Percentiles rank a stretch among this genome's conserved stretches.
These are phyloP conservation scores for Mortierella sp. DNA, from an alignment of 371 early-diverging fungal species.

Conservation along the genomic window DNA sequence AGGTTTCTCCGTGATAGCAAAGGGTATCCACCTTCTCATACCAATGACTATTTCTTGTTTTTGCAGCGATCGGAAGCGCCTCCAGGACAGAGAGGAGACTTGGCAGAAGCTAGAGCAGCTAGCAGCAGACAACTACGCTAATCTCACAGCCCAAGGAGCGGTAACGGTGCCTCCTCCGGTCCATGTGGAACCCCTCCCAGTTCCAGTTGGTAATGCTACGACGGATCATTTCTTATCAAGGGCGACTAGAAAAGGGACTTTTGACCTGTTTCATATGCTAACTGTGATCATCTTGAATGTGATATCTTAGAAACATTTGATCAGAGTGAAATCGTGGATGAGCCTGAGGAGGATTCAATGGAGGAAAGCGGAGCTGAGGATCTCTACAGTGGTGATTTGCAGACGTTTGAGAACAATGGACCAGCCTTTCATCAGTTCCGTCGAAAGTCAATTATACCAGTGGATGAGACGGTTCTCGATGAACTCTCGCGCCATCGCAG, in stretches of 20 bases:
- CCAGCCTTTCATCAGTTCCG: constrained; percentile 78
- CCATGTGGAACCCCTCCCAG: constrained; percentile 48
- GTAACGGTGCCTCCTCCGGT: constrained; percentile 44
- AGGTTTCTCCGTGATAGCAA: neutral
- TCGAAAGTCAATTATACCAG: constrained; percentile 92
- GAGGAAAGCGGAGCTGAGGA: constrained; percentile 30
- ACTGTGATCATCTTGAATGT: too few species aligned
- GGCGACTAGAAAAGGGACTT: too few species aligned
- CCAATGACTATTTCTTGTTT: neutral
- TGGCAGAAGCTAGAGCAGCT: constrained; percentile 82
- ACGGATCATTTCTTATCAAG: neutral
- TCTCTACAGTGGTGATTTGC: constrained; percentile 37
- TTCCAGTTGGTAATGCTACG: constrained; percentile 36
- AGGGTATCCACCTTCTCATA: neutral
- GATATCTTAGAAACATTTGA: constrained; percentile 34
- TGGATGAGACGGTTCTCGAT: constrained; percentile 83
- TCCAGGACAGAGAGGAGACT: constrained; percentile 85
- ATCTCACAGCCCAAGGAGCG: constrained; percentile 49
- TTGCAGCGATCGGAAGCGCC: constrained; percentile 82
- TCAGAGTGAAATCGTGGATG: constrained; percentile 36
- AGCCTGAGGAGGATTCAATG: constrained; percentile 31
- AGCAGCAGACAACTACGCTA: constrained; percentile 60
- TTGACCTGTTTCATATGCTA: too few species aligned
- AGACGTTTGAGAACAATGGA: constrained; percentile 66
- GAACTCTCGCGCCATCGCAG: constrained; percentile 87